phyloP scores from a whole-genome alignment of 2,329 filamentous ascomycete genomes.

The Cadophora sp. region DNA sequence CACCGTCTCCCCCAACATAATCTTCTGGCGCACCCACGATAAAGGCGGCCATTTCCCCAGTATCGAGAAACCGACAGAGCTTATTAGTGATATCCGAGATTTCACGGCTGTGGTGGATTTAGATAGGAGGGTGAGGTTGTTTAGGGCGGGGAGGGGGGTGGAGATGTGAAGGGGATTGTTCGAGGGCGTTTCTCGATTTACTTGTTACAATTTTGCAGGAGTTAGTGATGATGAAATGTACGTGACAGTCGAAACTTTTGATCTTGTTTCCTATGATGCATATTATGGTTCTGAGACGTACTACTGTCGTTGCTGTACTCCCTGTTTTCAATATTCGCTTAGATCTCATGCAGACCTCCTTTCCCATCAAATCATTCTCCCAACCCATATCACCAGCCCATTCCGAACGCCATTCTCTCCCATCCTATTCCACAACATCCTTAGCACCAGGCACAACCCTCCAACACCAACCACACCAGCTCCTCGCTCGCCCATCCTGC shows the following conservation, averaged over 20 bases:
- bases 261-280: neutral
- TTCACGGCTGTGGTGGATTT: constrained; percentile 61
- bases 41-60: constrained; percentile 60
- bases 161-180: neutral
- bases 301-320: neutral
- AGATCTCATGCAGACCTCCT: neutral
- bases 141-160: constrained; percentile 19
- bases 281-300: too few species aligned
- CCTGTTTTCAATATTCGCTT: neutral
- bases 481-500: constrained; percentile 69
- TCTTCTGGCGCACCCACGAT: constrained; percentile 54
- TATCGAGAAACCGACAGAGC: constrained; percentile 59
- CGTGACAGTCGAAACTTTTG: neutral
- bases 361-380: neutral
- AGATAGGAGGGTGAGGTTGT: constrained; percentile 46
- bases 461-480: constrained; percentile 93
- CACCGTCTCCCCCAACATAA: constrained; percentile 60
- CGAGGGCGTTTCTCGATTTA: too few species aligned
- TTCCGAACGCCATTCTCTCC: neutral
- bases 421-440: constrained; percentile 45
- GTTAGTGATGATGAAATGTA: too few species aligned
- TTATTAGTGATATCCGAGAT: constrained; percentile 52
- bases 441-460: constrained; percentile 70
- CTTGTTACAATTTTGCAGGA: too few species aligned
- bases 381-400: neutral